phyloP scores from a whole-genome alignment of 495 filamentous ascomycete species.

The Annulohypoxylon nitens region DNA sequence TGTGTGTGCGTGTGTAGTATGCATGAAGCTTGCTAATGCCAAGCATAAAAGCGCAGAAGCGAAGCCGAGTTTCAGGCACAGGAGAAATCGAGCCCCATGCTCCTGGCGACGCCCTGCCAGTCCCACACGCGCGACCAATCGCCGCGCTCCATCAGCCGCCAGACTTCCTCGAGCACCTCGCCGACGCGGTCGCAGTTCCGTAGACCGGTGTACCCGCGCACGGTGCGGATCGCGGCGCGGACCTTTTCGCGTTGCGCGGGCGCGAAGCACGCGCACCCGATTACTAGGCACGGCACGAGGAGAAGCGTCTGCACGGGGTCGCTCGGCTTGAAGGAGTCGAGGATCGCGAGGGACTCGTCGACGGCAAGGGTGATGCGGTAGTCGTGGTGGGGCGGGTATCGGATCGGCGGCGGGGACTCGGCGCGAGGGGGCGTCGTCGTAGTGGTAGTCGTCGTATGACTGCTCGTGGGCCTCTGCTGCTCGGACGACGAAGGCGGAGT shows the following conservation, averaged over 20 bases:
- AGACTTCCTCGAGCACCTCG: slow-evolving; percentile 82
- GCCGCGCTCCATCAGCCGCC: slow-evolving; percentile 83
- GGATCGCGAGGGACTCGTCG: slow-evolving; percentile 78
- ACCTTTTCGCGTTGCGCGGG: slow-evolving; percentile 76
- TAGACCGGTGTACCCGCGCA: slow-evolving; percentile 82
- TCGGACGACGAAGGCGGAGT: slow-evolving; percentile 44
- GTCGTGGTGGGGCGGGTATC: slow-evolving; percentile 61
- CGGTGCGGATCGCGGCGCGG: slow-evolving; percentile 72
- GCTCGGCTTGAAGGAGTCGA: slow-evolving; percentile 69
- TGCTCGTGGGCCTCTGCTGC: slow-evolving; percentile 33
- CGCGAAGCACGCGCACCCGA: slow-evolving; percentile 88
- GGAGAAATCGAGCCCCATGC: slow-evolving; percentile 86
- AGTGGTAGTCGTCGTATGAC: slow-evolving; percentile 39
- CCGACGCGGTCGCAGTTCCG: slow-evolving; percentile 83
- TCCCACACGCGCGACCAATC: slow-evolving; percentile 85
- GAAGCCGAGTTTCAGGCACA: slow-evolving; percentile 51
- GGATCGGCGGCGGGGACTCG: slow-evolving; percentile 64
- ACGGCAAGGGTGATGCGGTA: slow-evolving; percentile 79
- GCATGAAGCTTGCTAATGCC: neutral
- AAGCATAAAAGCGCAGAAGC: neutral
- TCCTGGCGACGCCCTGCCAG: slow-evolving; percentile 84
- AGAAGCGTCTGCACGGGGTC: slow-evolving; percentile 79
- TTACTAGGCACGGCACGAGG: slow-evolving; percentile 87
- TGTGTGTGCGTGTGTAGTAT: neutral
- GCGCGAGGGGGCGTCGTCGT: slow-evolving; percentile 44